Evolutionary conservation across 306 rosid genomes (phyloP), one percentile per base, ranked within the genome.

Genomic region (Purshia tridentata): DNA sequence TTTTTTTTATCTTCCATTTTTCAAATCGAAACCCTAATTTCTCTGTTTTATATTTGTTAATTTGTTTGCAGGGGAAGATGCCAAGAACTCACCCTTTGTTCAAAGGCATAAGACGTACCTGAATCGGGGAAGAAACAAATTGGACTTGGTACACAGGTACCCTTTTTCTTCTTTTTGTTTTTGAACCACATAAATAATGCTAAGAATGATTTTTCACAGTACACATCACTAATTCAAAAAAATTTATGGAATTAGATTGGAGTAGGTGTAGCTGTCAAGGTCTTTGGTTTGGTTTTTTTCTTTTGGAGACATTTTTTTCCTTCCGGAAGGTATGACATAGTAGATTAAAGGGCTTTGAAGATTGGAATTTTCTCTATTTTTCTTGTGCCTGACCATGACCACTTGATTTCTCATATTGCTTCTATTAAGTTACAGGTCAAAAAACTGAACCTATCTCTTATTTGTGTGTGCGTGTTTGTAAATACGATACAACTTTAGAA

Each of bases 221-320:
- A 76, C 69, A 52, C 22, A 81, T 77, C 42, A 55, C 85, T 74
- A 57, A 86, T 55, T 66, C 54, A 67, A 50, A n/a, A 35, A 48
- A 29, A 65, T 45, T 35, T 66, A 35, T 80, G 80, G 74, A 74
- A 51, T 85, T n/a, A 92, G 97, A 83, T 93, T 79, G 98, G 98
- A 77, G 83, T 91, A 55, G 97, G 97, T 63, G 88, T 88, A 56
- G 98, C 98, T 71, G 91, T 91, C 65, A 62, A 83, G 40, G 83
- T 86, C 78, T 93, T 93, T 44, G 98, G 90, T 68, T 87, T 93
- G 69, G 98, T n/a, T 89, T 75, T 93, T 93, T 82, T 82, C 94
- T 78, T 79, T 93, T 0, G 97, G 97, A 75, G 98, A 93, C 84
- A n/a, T 93, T 89, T 85, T n/a, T 86, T 93, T 85, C 98, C 98